These are phyloP conservation scores for Ustilago xerochloae DNA, from an alignment of 1,284 basidiomycete genomes.

Conservation along the genomic window DNA sequence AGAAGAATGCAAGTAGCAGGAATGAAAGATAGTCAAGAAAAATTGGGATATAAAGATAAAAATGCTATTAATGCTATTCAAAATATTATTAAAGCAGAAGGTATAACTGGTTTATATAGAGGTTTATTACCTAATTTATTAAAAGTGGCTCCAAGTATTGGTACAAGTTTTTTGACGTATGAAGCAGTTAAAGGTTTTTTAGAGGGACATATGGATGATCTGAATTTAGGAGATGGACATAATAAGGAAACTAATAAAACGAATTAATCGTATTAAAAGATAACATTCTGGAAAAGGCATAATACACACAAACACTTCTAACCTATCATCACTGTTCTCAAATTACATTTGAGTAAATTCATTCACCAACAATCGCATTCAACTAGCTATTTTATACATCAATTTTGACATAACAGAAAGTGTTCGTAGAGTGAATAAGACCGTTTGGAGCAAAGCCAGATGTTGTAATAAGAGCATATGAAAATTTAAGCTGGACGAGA, in stretches of 20 bases:
- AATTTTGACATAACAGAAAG: too few species aligned
- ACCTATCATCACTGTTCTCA: not conserved
- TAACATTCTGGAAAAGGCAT: too few species aligned
- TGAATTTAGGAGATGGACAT: slow-evolving; percentile 4
- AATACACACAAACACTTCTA: not conserved
- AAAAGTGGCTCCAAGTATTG: slow-evolving; percentile 72
- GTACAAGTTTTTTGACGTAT: slow-evolving; percentile 62
- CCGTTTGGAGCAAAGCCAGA: too few species aligned
- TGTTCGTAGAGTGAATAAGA: too few species aligned
- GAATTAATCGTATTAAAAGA: not conserved
- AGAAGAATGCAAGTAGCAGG: slow-evolving; percentile 96
- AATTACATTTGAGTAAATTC: too few species aligned
- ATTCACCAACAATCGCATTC: too few species aligned
- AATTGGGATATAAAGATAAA: slow-evolving; percentile 78
- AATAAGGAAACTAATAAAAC: slow-evolving; percentile 18
- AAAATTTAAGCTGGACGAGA: too few species aligned
- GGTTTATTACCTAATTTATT: slow-evolving; percentile 91
- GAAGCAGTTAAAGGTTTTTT: slow-evolving; percentile 53
- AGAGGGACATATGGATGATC: slow-evolving; percentile 41
- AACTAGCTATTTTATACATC: too few species aligned
- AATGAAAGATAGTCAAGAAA: slow-evolving; percentile 74
- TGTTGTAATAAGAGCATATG: too few species aligned
- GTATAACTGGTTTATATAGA: slow-evolving; percentile 80
- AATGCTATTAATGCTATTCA: slow-evolving; percentile 76
- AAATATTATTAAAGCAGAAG: slow-evolving; percentile 79